Percentiles rank a stretch among this genome's conserved stretches.
Conservation (phyloP, 192 early-diverging fungal species). For the Mortierella antarctica region DNA sequence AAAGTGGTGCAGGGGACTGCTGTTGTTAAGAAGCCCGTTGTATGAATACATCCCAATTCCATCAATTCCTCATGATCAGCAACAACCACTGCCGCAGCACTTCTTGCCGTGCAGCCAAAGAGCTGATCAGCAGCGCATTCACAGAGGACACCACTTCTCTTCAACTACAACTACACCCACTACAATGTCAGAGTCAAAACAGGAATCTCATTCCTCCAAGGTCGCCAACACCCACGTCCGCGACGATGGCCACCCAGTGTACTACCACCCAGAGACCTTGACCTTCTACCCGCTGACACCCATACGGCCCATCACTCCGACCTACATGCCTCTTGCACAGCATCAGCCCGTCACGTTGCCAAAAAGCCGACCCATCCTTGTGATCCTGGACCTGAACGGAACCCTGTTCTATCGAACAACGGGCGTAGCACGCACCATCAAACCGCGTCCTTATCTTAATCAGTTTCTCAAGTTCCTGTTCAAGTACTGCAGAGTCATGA, state of each 20-base stretch:
- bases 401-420: constrained; percentile 65
- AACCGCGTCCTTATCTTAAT: constrained; percentile 60
- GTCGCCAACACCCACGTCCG: too few relatives aligned
- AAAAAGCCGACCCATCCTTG: constrained; percentile 35
- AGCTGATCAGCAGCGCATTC: too few relatives aligned
- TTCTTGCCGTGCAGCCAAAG: too few relatives aligned
- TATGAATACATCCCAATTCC: too few relatives aligned
- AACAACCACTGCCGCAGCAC: too few relatives aligned
- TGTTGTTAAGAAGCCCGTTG: too few relatives aligned
- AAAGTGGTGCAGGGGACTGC: too few relatives aligned
- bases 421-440: constrained; percentile 6
- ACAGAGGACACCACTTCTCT: too few relatives aligned
- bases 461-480: constrained; percentile 69
- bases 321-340: constrained; percentile 5
- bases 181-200: too few relatives aligned
- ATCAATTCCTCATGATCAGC: too few relatives aligned
- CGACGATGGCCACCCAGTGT: background rate
- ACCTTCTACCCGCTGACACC: constrained; percentile 23
- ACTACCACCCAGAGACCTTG: constrained; percentile 2
- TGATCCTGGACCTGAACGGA: constrained; percentile 81
- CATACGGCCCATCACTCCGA: constrained; percentile 26
- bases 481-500: constrained; percentile 71
- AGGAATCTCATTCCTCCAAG: too few relatives aligned
- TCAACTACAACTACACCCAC: too few relatives aligned
- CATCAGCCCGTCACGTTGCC: background rate